Evolutionary conservation across 805 yeast species (phyloP), one percentile per base, ranked within the genome.

Genomic region (Clavispora fructus): DNA sequence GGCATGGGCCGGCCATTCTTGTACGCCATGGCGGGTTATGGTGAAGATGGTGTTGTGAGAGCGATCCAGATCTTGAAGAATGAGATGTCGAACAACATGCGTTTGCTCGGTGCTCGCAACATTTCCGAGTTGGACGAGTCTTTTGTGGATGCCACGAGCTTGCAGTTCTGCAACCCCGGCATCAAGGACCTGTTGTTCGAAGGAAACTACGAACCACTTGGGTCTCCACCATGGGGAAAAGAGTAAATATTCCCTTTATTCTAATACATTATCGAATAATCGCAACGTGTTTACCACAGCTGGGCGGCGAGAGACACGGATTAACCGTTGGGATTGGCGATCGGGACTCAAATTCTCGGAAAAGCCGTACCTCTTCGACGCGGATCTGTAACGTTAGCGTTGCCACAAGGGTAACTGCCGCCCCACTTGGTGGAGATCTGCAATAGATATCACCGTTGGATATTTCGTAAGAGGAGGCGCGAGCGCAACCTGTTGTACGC

Each of bases 11-110:
- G 47, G 3, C 44, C 44, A 7, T 40, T 44, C 33, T 37, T 44
- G 29, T 44, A 39, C 23, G 47, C 47, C 27, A 44, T 40, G 43
- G 35, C 43, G 1, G 43, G 43, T 9, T 44, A 44, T 41, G 47
- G 47, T 16, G 44, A 44, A 23, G 41, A 35, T 1, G 47, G 47
- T 6, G 43, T 40, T 16, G 32, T 33, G 9, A 17, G 40, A 12
- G 41, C 41, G 6, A 43, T 43, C 39, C 38, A 32, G 28, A 39
- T 43, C 26, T 39, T 43, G 40, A 43, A 39, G 39, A 16, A 14
- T 13, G 46, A 43, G 27, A 31, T 39, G 27, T 16, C n/a, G 31
- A 43, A 43, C 42, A 43, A 43, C 46, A 43, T 43, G 46, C 28
- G 14, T 11, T 39, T 43, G 33, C 39, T 43, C 16, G 46, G 46